Evolutionary conservation across 73 alveolate species (phyloP), one percentile per base, ranked within the genome.

Genomic region (Durusdinium trenchii): DNA sequence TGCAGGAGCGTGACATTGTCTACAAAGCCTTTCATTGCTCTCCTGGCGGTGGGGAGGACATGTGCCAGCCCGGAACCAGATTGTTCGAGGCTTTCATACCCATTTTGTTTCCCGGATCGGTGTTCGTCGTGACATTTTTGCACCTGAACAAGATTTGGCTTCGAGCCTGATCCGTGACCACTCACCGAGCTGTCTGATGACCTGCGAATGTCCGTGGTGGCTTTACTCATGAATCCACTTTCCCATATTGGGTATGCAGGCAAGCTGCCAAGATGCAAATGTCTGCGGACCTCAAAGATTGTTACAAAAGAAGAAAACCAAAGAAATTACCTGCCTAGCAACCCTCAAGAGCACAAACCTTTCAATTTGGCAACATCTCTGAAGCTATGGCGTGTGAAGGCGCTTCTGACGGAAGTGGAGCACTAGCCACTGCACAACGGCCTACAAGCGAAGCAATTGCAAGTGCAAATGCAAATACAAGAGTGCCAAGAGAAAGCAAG

Each of bases 1-100:
- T 91, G 98, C 67, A 91, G 98, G 42, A 91, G 89, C n/a, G 98
- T 91, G 10, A 91, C 98, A 47, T 50, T 91, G 98, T 91, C 98
- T 23, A 91, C 98, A 50, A 91, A 91, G 89, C 98, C 98, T 48
- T 91, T 91, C 98, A 91, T 91, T 50, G 98, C 98, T 16, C 98
- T 69, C 98, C 98, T 91, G 96, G 46, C 20, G 42, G 42, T 4
- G 20, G 18, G 47, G 71, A 75, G 42, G 51, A 3, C 45, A 18
- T 60, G 18, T 60, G 73, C 1, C 3, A 60, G 18, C n/a, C 30
- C 30, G n/a, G n/a, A n/a, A n/a, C n/a, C n/a, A n/a, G n/a, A n/a
- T n/a, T n/a, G n/a, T n/a, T n/a, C n/a, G n/a, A n/a, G n/a, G n/a
- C n/a, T n/a, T n/a, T n/a, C n/a, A n/a, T n/a, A n/a, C n/a, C n/a